These are phyloP conservation scores for Phalaenopsis aphrodite DNA, from an alignment of 106 monocot species.

Conservation along the genomic window DNA sequence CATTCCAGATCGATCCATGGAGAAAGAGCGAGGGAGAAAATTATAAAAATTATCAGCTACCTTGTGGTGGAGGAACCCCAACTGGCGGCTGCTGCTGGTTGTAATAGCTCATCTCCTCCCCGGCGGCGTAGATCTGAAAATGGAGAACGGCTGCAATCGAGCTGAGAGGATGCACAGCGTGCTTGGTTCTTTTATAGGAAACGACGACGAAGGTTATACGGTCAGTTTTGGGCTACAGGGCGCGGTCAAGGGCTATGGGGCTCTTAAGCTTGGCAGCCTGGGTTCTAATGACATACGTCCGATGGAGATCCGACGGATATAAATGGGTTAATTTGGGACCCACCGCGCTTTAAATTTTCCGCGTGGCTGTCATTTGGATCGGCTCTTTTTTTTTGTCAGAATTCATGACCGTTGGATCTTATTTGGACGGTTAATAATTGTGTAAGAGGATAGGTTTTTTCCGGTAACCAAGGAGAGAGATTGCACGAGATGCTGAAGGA, in stretches of 20 bases:
- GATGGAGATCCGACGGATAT: not conserved
- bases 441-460: too few relatives aligned
- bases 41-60: conserved; percentile 5
- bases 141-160: not conserved
- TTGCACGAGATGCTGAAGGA: too few relatives aligned
- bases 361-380: too few relatives aligned
- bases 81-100: conserved; percentile 51
- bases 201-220: not conserved
- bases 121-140: not conserved
- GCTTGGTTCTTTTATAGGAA: not conserved
- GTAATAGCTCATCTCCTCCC: conserved; percentile 49
- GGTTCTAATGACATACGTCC: not conserved
- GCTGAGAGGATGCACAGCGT: not conserved
- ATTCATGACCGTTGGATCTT: not conserved
- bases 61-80: conserved; percentile 69
- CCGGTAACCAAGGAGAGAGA: too few relatives aligned
- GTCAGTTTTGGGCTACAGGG: not conserved
- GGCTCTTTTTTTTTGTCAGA: too few relatives aligned
- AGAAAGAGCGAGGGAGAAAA: not conserved
- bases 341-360: not conserved
- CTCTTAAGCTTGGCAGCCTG: not conserved
- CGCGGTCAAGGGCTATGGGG: not conserved
- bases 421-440: not conserved
- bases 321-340: not conserved
- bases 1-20: conserved; percentile 2